These are phyloP conservation scores for Botrytis byssoidea DNA, from an alignment of 2,329 filamentous ascomycete genomes.

Conservation along the genomic window DNA sequence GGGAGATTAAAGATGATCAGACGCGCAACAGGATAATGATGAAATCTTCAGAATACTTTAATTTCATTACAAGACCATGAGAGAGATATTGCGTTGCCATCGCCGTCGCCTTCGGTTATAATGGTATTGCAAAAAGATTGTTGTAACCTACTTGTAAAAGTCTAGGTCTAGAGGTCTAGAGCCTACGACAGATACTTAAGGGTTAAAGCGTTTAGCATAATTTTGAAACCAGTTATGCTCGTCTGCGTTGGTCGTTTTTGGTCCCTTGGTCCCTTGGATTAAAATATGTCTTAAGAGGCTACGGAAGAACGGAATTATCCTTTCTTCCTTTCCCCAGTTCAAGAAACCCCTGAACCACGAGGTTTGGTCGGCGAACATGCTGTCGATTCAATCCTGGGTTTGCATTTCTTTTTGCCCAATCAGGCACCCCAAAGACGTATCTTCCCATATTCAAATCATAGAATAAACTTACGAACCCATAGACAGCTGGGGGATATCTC, in stretches of 20 bases:
- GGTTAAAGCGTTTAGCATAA: constrained; percentile 6
- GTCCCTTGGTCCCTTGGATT: constrained; percentile 4
- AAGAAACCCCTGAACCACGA: constrained; percentile 10
- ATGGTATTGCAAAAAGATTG: background rate
- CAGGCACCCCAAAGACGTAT: background rate
- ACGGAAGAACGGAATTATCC: constrained; percentile 4
- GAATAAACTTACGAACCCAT: constrained; percentile 1
- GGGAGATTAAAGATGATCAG: constrained; percentile 11
- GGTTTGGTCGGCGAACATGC: constrained; percentile 19
- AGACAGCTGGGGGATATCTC: background rate
- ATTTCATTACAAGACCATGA: background rate
- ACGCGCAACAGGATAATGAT: background rate
- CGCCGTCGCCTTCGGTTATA: background rate
- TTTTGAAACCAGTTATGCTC: background rate
- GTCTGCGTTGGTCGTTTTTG: background rate
- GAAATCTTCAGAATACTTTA: background rate
- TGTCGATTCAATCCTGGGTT: background rate
- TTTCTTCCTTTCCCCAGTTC: background rate
- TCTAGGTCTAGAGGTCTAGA: constrained; percentile 3
- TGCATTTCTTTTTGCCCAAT: background rate
- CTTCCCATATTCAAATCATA: background rate
- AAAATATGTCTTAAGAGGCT: constrained; percentile 6
- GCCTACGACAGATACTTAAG: background rate
- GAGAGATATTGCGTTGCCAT: background rate
- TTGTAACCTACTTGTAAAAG: background rate